These are phyloP conservation scores for Albugo candida DNA, from an alignment of 352 stramenopile genomes.

Conservation along the genomic window DNA sequence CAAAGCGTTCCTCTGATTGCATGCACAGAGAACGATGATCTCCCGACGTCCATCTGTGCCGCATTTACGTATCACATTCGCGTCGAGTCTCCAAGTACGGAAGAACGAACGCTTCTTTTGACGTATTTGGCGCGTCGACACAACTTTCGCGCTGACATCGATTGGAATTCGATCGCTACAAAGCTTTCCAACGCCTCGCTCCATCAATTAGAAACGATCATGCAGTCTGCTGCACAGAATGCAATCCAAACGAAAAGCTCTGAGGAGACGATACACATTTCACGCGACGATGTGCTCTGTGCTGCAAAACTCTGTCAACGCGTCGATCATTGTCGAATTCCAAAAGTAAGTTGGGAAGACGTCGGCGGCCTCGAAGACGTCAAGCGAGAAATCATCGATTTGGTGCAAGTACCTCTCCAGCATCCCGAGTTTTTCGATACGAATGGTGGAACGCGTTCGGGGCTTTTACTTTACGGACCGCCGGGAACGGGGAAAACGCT, in stretches of 20 bases:
- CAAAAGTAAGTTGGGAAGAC: slow-evolving; percentile 96
- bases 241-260: slow-evolving; percentile 23
- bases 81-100: slow-evolving; percentile 36
- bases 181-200: not conserved
- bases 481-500: slow-evolving; percentile 89
- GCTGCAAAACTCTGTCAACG: slow-evolving; percentile 37
- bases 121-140: slow-evolving; percentile 18
- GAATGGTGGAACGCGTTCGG: slow-evolving; percentile 54
- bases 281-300: slow-evolving; percentile 16
- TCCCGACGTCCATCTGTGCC: slow-evolving; percentile 64
- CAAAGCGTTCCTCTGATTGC: slow-evolving; percentile 59
- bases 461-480: slow-evolving; percentile 64
- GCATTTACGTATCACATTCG: slow-evolving; percentile 63
- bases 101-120: slow-evolving; percentile 31
- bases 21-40: slow-evolving; percentile 52
- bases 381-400: slow-evolving; percentile 90
- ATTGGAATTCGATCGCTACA: not conserved
- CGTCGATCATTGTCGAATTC: slow-evolving; percentile 28
- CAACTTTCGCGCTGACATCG: slow-evolving; percentile 14
- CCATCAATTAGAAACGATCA: not conserved
- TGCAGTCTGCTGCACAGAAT: not conserved
- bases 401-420: slow-evolving; percentile 69
- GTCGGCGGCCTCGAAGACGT: slow-evolving; percentile 97
- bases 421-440: slow-evolving; percentile 67
- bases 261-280: slow-evolving; percentile 22